A percentile compares a stretch with the other conserved stretches of the same genome.
These are phyloP conservation scores for Pisolithus albus DNA, from an alignment of 768 basidiomycete genomes.

Conservation along the genomic window DNA sequence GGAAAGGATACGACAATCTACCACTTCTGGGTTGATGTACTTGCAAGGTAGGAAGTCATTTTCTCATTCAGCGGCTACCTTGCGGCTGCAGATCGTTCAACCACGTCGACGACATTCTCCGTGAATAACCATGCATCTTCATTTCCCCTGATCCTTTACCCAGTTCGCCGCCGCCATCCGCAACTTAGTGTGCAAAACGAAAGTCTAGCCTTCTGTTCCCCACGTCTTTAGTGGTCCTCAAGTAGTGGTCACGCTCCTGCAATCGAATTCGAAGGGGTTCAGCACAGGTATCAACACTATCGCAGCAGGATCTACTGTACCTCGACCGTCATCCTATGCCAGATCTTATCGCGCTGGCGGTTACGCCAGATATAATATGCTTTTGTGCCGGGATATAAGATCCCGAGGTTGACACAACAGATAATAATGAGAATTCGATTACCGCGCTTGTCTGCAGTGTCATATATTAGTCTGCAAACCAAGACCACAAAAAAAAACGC, in stretches of 20 bases:
- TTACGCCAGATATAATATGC: slow-evolving; percentile 56
- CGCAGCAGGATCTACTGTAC: slow-evolving; percentile 11
- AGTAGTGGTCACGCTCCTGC: slow-evolving; percentile 49
- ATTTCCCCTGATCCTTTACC: too few relatives aligned
- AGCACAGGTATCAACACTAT: not conserved
- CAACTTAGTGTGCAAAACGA: slow-evolving; percentile 45
- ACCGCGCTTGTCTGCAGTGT: slow-evolving; percentile 44
- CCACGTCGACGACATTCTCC: too few relatives aligned
- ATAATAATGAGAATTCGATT: slow-evolving; percentile 50
- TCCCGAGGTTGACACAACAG: slow-evolving; percentile 40
- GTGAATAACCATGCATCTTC: too few relatives aligned
- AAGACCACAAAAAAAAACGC: too few relatives aligned
- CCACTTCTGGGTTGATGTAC: too few relatives aligned
- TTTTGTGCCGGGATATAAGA: slow-evolving; percentile 50
- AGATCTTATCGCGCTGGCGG: slow-evolving; percentile 42
- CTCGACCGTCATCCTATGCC: slow-evolving; percentile 51
- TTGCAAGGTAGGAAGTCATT: too few relatives aligned
- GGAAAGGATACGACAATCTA: too few relatives aligned
- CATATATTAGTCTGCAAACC: not conserved
- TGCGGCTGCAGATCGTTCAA: too few relatives aligned
- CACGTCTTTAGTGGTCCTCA: slow-evolving; percentile 51
- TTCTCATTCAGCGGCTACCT: too few relatives aligned
- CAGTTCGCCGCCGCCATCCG: too few relatives aligned
- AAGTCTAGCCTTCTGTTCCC: slow-evolving; percentile 56
- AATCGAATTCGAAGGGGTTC: not conserved